A percentile compares a stretch with the other conserved stretches of the same genome.
phyloP scores from a whole-genome alignment of 495 filamentous ascomycete genomes.

The Tuber magnatum region DNA sequence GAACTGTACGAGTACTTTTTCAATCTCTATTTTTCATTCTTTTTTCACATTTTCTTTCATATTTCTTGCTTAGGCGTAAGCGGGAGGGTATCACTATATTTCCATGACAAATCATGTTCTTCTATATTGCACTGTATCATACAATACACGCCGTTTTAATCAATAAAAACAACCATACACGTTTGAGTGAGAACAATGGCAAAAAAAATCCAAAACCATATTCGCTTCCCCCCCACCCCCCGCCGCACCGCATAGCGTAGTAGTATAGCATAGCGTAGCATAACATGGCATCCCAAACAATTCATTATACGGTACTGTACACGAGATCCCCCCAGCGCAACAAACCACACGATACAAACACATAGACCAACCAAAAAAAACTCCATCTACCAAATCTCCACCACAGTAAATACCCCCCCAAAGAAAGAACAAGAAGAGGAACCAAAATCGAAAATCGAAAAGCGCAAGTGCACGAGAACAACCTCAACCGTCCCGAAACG shows the following conservation, averaged over 20 bases:
- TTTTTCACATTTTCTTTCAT: neutral
- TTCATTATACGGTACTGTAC: neutral
- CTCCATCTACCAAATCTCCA: no score
- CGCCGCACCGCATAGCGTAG: neutral
- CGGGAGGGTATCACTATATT: neutral
- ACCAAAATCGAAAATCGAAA: no score
- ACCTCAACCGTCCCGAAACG: no score
- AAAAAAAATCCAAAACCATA: neutral
- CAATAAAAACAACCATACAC: neutral
- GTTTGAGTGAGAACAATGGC: neutral
- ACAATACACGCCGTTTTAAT: neutral
- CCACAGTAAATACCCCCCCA: no score
- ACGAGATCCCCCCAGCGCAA: neutral
- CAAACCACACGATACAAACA: no score
- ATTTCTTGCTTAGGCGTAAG: neutral
- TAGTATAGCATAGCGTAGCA: neutral
- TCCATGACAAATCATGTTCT: neutral
- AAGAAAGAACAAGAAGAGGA: no score
- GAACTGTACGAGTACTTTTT: neutral
- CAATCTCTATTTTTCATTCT: neutral
- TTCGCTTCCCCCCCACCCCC: neutral
- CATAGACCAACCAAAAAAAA: no score
- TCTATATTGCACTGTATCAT: neutral
- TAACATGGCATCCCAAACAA: neutral
- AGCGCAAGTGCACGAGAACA: no score